phyloP scores from a whole-genome alignment of 2,329 filamentous ascomycete genomes.

The Microascus cirrosus region DNA sequence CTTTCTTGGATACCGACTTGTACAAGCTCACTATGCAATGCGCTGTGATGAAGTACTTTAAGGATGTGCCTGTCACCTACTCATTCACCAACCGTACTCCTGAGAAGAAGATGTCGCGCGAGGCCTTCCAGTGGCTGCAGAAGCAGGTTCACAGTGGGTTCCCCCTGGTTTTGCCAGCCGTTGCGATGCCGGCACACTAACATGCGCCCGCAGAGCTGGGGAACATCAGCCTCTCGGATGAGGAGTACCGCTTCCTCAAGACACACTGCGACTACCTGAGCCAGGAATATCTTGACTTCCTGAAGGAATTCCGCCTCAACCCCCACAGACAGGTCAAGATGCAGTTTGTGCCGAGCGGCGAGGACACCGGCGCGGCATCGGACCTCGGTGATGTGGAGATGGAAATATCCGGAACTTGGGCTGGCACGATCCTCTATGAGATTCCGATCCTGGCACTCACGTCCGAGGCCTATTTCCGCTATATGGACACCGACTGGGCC shows the following conservation, averaged over 20 bases:
- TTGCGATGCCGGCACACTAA: background rate
- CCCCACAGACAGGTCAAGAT: conserved; percentile 71
- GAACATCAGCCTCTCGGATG: conserved; percentile 65
- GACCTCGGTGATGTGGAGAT: conserved; percentile 68
- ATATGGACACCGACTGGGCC: conserved; percentile 87
- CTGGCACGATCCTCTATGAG: conserved; percentile 94
- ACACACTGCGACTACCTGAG: conserved; percentile 72
- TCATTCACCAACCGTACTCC: conserved; percentile 92
- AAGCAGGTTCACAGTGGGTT: conserved; percentile 68
- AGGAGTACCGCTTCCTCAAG: conserved; percentile 72
- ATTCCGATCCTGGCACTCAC: conserved; percentile 87
- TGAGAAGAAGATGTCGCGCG: conserved; percentile 78
- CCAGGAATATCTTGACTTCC: conserved; percentile 65
- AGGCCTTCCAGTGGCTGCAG: conserved; percentile 76
- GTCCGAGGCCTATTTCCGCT: conserved; percentile 95
- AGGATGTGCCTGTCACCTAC: conserved; percentile 72
- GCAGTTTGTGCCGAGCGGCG: conserved; percentile 46
- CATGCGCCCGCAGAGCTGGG: conserved; percentile 53
- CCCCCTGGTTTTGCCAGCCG: background rate
- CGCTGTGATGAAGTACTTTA: conserved; percentile 86
- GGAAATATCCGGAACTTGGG: conserved; percentile 71
- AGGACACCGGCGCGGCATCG: conserved; percentile 50
- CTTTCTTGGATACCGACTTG: conserved; percentile 71
- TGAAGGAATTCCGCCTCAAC: conserved; percentile 69
- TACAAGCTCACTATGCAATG: conserved; percentile 99